phyloP scores from a whole-genome alignment of 768 basidiomycete genomes.

The Naganishia onofrii region DNA sequence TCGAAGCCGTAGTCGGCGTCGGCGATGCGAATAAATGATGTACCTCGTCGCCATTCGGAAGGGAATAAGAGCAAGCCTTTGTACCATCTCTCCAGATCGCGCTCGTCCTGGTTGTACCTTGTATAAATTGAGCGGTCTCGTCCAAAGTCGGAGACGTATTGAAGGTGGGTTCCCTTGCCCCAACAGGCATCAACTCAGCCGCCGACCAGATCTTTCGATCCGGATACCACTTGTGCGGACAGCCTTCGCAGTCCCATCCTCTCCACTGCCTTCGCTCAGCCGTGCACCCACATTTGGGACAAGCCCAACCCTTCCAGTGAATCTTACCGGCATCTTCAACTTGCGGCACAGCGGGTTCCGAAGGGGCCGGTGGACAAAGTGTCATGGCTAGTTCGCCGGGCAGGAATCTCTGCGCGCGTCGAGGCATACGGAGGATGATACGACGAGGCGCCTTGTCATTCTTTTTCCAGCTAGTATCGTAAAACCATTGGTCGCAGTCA shows the following conservation, averaged over 20 bases:
- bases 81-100: constrained; percentile 36
- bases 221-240: constrained; percentile 30
- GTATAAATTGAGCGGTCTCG: constrained; percentile 33
- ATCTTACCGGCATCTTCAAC: constrained; percentile 34
- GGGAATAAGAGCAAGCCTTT: constrained; percentile 38
- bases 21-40: constrained; percentile 36
- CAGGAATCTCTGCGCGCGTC: constrained; percentile 26
- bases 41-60: constrained; percentile 32
- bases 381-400: constrained; percentile 38
- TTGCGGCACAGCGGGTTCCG: constrained; percentile 1
- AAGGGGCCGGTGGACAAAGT: constrained; percentile 36
- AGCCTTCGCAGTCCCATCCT: constrained; percentile 48
- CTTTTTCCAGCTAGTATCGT: constrained; percentile 7
- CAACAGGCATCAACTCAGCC: constrained; percentile 13
- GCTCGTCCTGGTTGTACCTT: constrained; percentile 10
- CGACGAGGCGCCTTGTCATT: constrained; percentile 6
- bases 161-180: constrained; percentile 24
- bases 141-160: constrained; percentile 37
- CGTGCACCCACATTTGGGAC: constrained; percentile 40
- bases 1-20: neutral
- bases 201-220: constrained; percentile 32
- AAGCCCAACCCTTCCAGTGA: constrained; percentile 46
- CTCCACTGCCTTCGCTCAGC: constrained; percentile 42
- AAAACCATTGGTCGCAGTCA: constrained; percentile 35
- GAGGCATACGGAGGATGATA: constrained; percentile 23